Percentiles rank a stretch among this genome's conserved stretches.
Conservation (phyloP, 208 protist genomes). For the Trypanosoma mega region DNA sequence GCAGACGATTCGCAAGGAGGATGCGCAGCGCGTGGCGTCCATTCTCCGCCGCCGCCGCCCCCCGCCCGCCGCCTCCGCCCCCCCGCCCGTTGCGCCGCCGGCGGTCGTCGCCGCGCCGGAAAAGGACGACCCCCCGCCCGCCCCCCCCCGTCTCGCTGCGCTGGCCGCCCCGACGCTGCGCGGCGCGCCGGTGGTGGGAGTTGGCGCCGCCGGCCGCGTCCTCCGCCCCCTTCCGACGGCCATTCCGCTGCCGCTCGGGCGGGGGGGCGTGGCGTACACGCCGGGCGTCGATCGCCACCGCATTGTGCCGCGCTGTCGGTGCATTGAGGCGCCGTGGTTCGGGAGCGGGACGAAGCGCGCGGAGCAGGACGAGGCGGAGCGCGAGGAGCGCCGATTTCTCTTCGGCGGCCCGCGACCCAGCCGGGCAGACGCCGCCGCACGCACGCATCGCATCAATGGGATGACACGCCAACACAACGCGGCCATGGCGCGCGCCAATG, state of each 20-base stretch:
- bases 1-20: slow-evolving; percentile 57
- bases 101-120: slow-evolving; percentile 6
- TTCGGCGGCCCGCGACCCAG: slow-evolving; percentile 8
- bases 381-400: slow-evolving; percentile 32
- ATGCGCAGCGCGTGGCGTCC: slow-evolving; percentile 47
- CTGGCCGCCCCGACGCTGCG: slow-evolving; percentile 43
- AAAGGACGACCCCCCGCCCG: slow-evolving; percentile 1
- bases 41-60: slow-evolving; percentile 33
- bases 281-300: slow-evolving; percentile 85
- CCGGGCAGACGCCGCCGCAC: background rate
- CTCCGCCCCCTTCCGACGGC: slow-evolving; percentile 40
- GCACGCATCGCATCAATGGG: slow-evolving; percentile 3
- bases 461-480: slow-evolving; percentile 12
- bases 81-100: slow-evolving; percentile 10
- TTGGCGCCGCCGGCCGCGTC: slow-evolving; percentile 37
- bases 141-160: slow-evolving; percentile 31
- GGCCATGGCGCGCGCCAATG: background rate
- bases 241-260: slow-evolving; percentile 46
- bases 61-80: slow-evolving; percentile 19
- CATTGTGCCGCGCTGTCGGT: slow-evolving; percentile 52
- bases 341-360: slow-evolving; percentile 38
- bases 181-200: slow-evolving; percentile 23
- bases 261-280: slow-evolving; percentile 51
- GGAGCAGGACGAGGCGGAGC: slow-evolving; percentile 20
- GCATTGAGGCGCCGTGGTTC: slow-evolving; percentile 46